Evolutionary conservation across 148 eudicot genomes (phyloP).

Genomic region (Selenicereus undatus): DNA sequence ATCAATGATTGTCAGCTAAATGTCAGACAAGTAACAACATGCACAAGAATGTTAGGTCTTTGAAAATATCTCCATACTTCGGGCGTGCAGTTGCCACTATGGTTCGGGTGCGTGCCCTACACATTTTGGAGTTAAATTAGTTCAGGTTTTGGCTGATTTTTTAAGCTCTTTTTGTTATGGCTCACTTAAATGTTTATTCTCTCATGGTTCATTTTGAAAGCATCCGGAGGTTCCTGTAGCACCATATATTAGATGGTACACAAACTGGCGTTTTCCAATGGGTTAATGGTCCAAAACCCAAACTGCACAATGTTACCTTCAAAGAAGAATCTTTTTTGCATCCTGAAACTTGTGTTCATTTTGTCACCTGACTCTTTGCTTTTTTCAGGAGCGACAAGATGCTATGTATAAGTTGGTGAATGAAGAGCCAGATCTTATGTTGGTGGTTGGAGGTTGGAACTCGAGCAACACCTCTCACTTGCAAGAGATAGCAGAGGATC

Average conservation of each 20-base stretch:
- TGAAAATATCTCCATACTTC: neutral
- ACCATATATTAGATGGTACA: neutral
- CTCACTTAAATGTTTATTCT: neutral
- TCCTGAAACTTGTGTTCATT: neutral
- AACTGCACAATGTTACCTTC: neutral
- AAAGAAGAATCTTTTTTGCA: neutral
- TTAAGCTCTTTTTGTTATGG: neutral
- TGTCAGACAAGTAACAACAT: neutral
- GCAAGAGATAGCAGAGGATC: constrained; percentile 90
- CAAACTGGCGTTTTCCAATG: neutral
- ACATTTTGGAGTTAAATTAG: neutral
- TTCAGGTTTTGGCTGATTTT: neutral
- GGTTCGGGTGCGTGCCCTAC: neutral
- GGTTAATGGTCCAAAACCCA: neutral
- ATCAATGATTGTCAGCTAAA: neutral
- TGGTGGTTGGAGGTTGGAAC: constrained; percentile 98
- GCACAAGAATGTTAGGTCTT: neutral
- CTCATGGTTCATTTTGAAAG: neutral
- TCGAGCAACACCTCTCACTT: constrained; percentile 97
- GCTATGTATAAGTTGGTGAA: constrained; percentile 96
- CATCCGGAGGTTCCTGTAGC: neutral
- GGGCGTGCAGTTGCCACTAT: neutral
- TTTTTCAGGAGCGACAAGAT: constrained; percentile 89
- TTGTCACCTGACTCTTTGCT: neutral
- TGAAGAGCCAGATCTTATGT: constrained; percentile 70